Evolutionary conservation across 2,329 filamentous ascomycete species (phyloP).

Genomic region (Fusarium tanahbumbuense): DNA sequence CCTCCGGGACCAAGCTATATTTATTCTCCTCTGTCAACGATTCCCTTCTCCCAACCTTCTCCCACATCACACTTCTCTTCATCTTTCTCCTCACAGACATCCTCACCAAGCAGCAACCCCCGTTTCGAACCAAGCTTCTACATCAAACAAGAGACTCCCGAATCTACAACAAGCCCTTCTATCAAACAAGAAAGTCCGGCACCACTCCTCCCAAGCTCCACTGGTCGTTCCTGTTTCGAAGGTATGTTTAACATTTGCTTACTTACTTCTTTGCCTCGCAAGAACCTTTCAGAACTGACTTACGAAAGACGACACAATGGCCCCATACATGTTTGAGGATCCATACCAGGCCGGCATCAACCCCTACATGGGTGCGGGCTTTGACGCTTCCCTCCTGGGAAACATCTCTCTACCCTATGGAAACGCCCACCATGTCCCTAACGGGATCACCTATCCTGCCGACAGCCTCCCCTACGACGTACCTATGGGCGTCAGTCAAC

Average conservation of each 20-base stretch:
- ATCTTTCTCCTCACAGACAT: neutral
- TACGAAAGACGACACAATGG: neutral
- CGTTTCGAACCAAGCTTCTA: neutral
- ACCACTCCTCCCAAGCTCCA: neutral
- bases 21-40: neutral
- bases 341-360: neutral
- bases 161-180: neutral
- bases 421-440: neutral
- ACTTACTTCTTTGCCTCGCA: neutral
- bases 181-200: neutral
- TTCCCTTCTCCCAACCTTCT: neutral
- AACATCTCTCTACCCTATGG: neutral
- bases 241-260: neutral
- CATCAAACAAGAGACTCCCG: neutral
- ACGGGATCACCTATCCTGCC: neutral
- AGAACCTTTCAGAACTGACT: neutral
- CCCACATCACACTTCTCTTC: neutral
- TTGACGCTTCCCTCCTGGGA: neutral
- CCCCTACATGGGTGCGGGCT: neutral
- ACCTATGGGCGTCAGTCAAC: neutral
- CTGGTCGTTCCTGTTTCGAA: neutral
- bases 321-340: neutral
- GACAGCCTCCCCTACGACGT: neutral
- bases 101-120: neutral
- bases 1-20: constrained; percentile 9